Evolutionary conservation across 2,329 filamentous ascomycete genomes (phyloP).

Genomic region (Trichoderma afroharzianum): DNA sequence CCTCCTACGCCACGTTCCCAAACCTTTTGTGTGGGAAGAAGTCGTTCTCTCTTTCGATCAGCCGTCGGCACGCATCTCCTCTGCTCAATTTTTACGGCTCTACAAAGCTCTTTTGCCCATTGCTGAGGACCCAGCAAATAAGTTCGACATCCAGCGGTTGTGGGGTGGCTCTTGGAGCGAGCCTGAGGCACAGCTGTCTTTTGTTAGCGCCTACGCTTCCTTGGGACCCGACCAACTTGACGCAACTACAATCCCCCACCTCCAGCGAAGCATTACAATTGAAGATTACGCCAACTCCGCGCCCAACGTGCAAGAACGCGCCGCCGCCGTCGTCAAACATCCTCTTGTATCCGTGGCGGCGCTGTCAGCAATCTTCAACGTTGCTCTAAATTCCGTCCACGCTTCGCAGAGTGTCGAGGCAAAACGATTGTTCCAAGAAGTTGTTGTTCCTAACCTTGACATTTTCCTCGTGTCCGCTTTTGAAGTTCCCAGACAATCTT

Average conservation of each 20-base stretch:
- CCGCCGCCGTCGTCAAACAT: constrained; percentile 67
- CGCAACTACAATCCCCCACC: constrained; percentile 75
- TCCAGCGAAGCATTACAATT: constrained; percentile 71
- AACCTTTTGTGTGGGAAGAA: constrained; percentile 65
- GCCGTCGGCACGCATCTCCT: constrained; percentile 69
- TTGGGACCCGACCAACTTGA: constrained; percentile 74
- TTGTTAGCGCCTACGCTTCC: constrained; percentile 81
- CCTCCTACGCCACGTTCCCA: constrained; percentile 58
- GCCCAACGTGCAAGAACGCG: constrained; percentile 49
- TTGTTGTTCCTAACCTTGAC: constrained; percentile 69
- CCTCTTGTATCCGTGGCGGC: constrained; percentile 87
- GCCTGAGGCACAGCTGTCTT: constrained; percentile 86
- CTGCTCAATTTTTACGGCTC: constrained; percentile 74
- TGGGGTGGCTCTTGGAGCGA: constrained; percentile 92
- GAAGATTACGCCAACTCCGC: constrained; percentile 52
- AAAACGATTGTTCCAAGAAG: constrained; percentile 62
- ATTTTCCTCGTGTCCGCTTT: constrained; percentile 77
- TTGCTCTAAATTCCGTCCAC: constrained; percentile 58
- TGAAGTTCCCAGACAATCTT: constrained; percentile 68
- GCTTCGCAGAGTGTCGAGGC: constrained; percentile 62
- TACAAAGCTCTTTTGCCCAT: constrained; percentile 76
- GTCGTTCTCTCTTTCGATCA: constrained; percentile 80
- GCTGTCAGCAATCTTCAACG: constrained; percentile 64
- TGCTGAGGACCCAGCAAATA: constrained; percentile 48
- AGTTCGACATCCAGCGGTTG: constrained; percentile 78